phyloP scores from a whole-genome alignment of 768 basidiomycete species.

The Antrodiella citrinella region DNA sequence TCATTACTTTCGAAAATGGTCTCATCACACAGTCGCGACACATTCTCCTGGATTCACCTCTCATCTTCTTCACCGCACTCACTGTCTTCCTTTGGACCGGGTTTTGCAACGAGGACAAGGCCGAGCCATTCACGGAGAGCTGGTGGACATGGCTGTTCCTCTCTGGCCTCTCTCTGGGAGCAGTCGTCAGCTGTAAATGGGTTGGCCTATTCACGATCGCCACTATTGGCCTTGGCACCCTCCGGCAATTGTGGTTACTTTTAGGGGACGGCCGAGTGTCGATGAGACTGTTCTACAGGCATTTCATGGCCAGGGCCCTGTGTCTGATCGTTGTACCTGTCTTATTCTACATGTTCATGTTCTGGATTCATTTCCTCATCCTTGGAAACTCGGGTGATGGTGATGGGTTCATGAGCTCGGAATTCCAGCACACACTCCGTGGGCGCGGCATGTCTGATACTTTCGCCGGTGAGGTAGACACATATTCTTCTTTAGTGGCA shows the following conservation, averaged over 20 bases:
- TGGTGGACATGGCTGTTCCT: slow-evolving; percentile 95
- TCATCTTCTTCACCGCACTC: slow-evolving; percentile 95
- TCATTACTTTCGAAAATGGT: slow-evolving; percentile 96
- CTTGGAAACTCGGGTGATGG: slow-evolving; percentile 90
- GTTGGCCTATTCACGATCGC: slow-evolving; percentile 98
- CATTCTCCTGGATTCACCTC: slow-evolving; percentile 96
- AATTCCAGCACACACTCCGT: slow-evolving; percentile 92
- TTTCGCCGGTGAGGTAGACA: slow-evolving; percentile 56
- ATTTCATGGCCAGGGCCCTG: slow-evolving; percentile 83
- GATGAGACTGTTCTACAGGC: slow-evolving; percentile 66
- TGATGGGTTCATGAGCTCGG: slow-evolving; percentile 98
- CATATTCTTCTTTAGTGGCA: background rate
- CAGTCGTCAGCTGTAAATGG: slow-evolving; percentile 94
- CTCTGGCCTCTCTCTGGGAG: slow-evolving; percentile 85
- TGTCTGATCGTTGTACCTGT: slow-evolving; percentile 84
- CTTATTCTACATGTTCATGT: slow-evolving; percentile 94
- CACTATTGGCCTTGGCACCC: slow-evolving; percentile 78
- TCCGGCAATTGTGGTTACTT: slow-evolving; percentile 82
- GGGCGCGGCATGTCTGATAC: slow-evolving; percentile 92
- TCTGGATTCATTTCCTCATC: slow-evolving; percentile 89
- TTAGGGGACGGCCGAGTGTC: slow-evolving; percentile 81
- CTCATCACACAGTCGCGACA: slow-evolving; percentile 92
- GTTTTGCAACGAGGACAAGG: slow-evolving; percentile 87
- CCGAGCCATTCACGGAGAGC: slow-evolving; percentile 67
- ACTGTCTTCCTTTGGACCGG: slow-evolving; percentile 81